Percentiles rank a stretch among this genome's conserved stretches.
Evolutionary conservation across 345 rosid species (phyloP).

Genomic region (Nasturtium officinale): DNA sequence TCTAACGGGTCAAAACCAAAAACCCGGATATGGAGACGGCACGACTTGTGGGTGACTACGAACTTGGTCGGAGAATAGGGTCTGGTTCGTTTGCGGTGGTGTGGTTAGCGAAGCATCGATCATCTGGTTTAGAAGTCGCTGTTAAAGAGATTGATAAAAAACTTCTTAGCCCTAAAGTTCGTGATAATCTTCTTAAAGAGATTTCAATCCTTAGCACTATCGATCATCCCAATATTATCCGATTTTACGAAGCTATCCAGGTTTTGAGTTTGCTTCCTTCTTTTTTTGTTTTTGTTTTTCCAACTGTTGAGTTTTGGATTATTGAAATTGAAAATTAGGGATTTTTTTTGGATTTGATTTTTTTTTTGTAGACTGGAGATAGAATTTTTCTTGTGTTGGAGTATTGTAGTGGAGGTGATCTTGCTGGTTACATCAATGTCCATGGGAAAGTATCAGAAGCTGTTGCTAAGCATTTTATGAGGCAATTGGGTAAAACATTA

Average conservation of each 20-base stretch:
- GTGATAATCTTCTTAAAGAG: conserved; percentile 70
- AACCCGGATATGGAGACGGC: conserved; percentile 50
- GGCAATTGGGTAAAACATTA: conserved; percentile 60
- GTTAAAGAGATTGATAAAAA: conserved; percentile 81
- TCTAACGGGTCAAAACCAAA: conserved; percentile 37
- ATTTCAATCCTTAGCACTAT: conserved; percentile 78
- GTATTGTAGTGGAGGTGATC: conserved; percentile 88
- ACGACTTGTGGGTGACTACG: conserved; percentile 62
- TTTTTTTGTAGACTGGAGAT: conserved; percentile 56
- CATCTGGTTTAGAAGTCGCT: conserved; percentile 58
- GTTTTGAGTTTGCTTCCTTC: conserved; percentile 22
- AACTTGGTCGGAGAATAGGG: conserved; percentile 69
- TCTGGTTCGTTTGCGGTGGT: conserved; percentile 83
- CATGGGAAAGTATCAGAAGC: conserved; percentile 68
- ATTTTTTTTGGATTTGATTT: neutral
- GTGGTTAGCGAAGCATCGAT: conserved; percentile 64
- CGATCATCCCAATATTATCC: conserved; percentile 67
- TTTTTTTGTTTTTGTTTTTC: no score
- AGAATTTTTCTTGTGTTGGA: conserved; percentile 74
- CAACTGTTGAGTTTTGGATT: neutral
- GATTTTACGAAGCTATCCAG: conserved; percentile 57
- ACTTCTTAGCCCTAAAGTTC: conserved; percentile 60
- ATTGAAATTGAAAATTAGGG: neutral
- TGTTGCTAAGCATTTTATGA: conserved; percentile 79
- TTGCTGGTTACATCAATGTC: conserved; percentile 62